Percentiles rank a stretch among this genome's conserved stretches.
These are phyloP conservation scores for Fusarium agapanthi DNA, from an alignment of 2,329 filamentous ascomycete genomes.

Conservation along the genomic window DNA sequence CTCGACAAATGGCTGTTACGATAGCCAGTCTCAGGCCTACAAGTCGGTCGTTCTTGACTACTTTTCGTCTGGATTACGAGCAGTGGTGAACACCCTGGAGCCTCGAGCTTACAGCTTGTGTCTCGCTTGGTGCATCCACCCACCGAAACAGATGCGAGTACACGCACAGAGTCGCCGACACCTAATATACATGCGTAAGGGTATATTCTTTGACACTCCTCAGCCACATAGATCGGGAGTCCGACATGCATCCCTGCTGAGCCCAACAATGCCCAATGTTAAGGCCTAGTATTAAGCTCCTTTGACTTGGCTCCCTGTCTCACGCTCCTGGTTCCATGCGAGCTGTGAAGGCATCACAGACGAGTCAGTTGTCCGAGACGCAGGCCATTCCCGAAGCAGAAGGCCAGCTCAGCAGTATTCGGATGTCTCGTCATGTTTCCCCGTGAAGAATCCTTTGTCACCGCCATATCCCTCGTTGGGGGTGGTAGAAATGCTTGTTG, in stretches of 20 bases:
- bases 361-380: slow-evolving; percentile 40
- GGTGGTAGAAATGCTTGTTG: slow-evolving; percentile 20
- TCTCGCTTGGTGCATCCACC: slow-evolving; percentile 31
- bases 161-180: slow-evolving; percentile 16
- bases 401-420: slow-evolving; percentile 44
- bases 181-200: slow-evolving; percentile 30
- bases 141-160: slow-evolving; percentile 23
- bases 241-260: slow-evolving; percentile 30
- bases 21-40: slow-evolving; percentile 25
- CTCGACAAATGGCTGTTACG: slow-evolving; percentile 14
- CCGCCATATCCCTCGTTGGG: slow-evolving; percentile 23
- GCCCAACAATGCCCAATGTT: slow-evolving; percentile 41
- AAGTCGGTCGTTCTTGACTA: slow-evolving; percentile 24
- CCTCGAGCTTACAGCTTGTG: slow-evolving; percentile 26
- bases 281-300: slow-evolving; percentile 15
- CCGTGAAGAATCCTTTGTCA: slow-evolving; percentile 32
- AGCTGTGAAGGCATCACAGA: slow-evolving; percentile 42
- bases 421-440: slow-evolving; percentile 35
- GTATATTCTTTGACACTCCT: slow-evolving; percentile 28
- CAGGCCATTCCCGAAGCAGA: slow-evolving; percentile 46
- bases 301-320: slow-evolving; percentile 7
- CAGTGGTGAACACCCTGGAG: slow-evolving; percentile 24
- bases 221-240: slow-evolving; percentile 32
- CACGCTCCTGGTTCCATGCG: slow-evolving; percentile 38
- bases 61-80: slow-evolving; percentile 24